A percentile compares a stretch with the other conserved stretches of the same genome.
Evolutionary conservation across 495 filamentous ascomycete genomes (phyloP).

Genomic region (Hypoxylon cercidicola): DNA sequence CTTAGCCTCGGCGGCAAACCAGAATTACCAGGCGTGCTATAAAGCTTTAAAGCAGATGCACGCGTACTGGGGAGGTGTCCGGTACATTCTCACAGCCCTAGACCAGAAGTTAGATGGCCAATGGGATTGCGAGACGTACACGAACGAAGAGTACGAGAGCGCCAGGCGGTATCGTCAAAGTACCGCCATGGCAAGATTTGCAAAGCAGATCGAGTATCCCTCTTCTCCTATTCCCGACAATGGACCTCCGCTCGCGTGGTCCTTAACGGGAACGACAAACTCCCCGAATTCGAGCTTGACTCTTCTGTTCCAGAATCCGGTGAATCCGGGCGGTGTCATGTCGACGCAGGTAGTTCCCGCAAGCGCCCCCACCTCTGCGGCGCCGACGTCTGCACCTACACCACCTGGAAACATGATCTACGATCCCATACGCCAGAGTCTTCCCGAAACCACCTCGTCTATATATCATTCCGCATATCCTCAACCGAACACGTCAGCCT

Average conservation of each 20-base stretch:
- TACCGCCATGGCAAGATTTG: conserved; percentile 49
- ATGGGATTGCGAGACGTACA: conserved; percentile 82
- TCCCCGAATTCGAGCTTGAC: conserved; percentile 83
- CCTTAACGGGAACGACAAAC: conserved; percentile 82
- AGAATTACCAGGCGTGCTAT: conserved; percentile 84
- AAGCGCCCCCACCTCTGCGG: conserved; percentile 27
- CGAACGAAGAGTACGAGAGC: conserved; percentile 79
- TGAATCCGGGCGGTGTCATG: conserved; percentile 19
- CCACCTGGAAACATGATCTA: conserved; percentile 63
- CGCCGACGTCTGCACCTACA: conserved; percentile 51
- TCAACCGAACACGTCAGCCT: conserved; percentile 56
- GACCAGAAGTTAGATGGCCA: conserved; percentile 88
- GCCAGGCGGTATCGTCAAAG: conserved; percentile 65
- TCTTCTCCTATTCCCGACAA: conserved; percentile 50
- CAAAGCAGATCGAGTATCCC: conserved; percentile 43
- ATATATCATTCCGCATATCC: conserved; percentile 59
- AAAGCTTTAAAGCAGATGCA: conserved; percentile 80
- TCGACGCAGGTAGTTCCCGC: conserved; percentile 30
- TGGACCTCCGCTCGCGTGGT: conserved; percentile 73
- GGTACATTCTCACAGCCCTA: conserved; percentile 85
- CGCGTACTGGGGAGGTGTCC: conserved; percentile 84
- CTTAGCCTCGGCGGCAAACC: conserved; percentile 76
- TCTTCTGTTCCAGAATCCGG: conserved; percentile 69
- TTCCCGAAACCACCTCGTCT: conserved; percentile 52
- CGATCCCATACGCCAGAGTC: conserved; percentile 62